These are phyloP conservation scores for Alternaria brassicicola DNA, from an alignment of 2,329 filamentous ascomycete genomes.

Conservation along the genomic window DNA sequence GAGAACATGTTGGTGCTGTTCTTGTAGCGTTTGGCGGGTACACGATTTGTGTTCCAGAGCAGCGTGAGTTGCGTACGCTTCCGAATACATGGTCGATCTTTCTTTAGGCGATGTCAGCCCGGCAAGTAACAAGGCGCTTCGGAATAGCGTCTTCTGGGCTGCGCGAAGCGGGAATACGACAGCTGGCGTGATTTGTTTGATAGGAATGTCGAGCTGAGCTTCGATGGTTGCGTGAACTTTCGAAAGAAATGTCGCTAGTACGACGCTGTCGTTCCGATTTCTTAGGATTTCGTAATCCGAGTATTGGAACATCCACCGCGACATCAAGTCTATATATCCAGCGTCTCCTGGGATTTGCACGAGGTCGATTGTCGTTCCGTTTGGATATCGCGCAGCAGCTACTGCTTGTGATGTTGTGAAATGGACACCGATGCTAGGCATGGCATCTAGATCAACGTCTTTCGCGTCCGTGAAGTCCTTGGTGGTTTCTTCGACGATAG, in stretches of 20 bases:
- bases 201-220: conserved; percentile 14
- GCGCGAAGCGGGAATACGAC: conserved; percentile 20
- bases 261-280: conserved; percentile 20
- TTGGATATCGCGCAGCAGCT: conserved; percentile 30
- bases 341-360: conserved; percentile 29
- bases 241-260: conserved; percentile 24
- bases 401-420: conserved; percentile 37
- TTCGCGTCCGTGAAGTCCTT: neutral
- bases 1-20: conserved; percentile 23
- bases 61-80: conserved; percentile 9
- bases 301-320: conserved; percentile 24
- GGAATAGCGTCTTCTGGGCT: conserved; percentile 20
- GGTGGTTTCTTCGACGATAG: neutral
- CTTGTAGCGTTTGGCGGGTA: neutral
- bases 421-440: conserved; percentile 32
- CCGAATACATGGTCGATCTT: conserved; percentile 20
- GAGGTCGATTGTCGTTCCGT: conserved; percentile 32
- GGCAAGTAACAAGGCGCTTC: conserved; percentile 23
- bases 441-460: neutral
- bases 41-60: conserved; percentile 5
- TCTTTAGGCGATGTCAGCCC: conserved; percentile 15
- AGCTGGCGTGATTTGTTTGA: conserved; percentile 24
- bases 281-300: conserved; percentile 10
- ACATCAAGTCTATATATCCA: conserved; percentile 32
- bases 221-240: conserved; percentile 23